A percentile compares a stretch with the other conserved stretches of the same genome.
Evolutionary conservation across 805 yeast genomes (phyloP).

Genomic region (Pichia deserticola): DNA sequence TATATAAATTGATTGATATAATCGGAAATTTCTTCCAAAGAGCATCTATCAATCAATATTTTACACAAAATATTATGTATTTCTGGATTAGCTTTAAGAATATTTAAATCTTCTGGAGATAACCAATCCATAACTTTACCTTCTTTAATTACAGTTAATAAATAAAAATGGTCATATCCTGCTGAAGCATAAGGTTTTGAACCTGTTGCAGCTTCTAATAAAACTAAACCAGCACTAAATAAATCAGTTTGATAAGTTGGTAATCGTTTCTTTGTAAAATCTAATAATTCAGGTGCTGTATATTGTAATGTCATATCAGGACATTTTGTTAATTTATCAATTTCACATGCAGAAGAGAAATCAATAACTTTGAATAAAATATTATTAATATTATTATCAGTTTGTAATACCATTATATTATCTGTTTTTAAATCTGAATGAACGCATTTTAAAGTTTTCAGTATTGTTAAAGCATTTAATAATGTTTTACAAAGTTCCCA

Average conservation of each 20-base stretch:
- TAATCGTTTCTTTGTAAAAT: constrained; percentile 23
- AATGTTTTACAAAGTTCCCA: constrained; percentile 26
- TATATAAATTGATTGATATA: not conserved
- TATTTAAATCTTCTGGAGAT: constrained; percentile 19
- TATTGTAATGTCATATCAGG: constrained; percentile 34
- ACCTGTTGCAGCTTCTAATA: constrained; percentile 40
- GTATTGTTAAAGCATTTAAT: constrained; percentile 19
- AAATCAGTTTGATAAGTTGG: constrained; percentile 31
- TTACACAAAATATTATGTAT: constrained; percentile 19
- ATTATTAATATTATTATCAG: constrained; percentile 25
- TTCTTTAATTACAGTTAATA: constrained; percentile 28
- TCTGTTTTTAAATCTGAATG: constrained; percentile 45
- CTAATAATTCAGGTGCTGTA: constrained; percentile 40
- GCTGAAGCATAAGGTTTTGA: constrained; percentile 33
- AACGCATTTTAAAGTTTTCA: constrained; percentile 27
- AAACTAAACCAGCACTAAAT: constrained; percentile 39
- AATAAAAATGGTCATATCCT: constrained; percentile 23
- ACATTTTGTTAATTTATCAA: constrained; percentile 16
- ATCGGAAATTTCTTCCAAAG: constrained; percentile 17
- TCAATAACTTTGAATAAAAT: constrained; percentile 37
- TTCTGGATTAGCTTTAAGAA: constrained; percentile 10
- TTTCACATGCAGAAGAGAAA: constrained; percentile 34
- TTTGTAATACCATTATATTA: constrained; percentile 30
- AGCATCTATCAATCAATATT: constrained; percentile 25
- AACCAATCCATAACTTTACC: constrained; percentile 29